These are phyloP conservation scores for Dillenia turbinata DNA, from an alignment of 164 flowering plant species.

Conservation along the genomic window DNA sequence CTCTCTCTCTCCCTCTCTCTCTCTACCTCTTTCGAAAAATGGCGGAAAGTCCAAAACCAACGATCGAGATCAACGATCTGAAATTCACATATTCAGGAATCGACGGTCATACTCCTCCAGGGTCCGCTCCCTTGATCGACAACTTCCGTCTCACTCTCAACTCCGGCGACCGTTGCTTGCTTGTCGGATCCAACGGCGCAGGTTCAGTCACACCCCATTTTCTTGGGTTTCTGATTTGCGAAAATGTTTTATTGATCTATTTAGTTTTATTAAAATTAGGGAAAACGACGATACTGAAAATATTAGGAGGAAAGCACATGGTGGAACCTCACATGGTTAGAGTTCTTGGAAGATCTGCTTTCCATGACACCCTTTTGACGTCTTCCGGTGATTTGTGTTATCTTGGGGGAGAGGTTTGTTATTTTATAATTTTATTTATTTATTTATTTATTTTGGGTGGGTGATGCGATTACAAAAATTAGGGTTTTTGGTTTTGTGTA, in stretches of 20 bases:
- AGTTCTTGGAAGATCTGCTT: constrained; percentile 89
- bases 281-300: constrained; percentile 93
- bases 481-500: constrained; percentile 7
- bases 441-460: neutral
- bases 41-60: constrained; percentile 15
- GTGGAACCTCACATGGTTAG: constrained; percentile 91
- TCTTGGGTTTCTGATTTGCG: neutral
- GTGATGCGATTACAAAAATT: neutral
- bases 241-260: neutral
- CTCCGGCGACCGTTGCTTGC: constrained; percentile 83
- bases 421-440: neutral
- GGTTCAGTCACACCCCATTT: constrained; percentile 31
- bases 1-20: no score
- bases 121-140: constrained; percentile 69
- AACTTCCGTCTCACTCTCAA: constrained; percentile 60
- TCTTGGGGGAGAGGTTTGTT: constrained; percentile 90
- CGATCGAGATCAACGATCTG: constrained; percentile 58
- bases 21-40: neutral
- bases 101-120: constrained; percentile 95
- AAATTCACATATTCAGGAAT: constrained; percentile 94
- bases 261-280: constrained; percentile 30
- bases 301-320: constrained; percentile 96
- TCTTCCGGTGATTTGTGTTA: constrained; percentile 83
- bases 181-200: constrained; percentile 97
- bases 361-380: constrained; percentile 82